Conservation (phyloP, 208 protist species). For the Endotrypanum monterogeii region DNA sequence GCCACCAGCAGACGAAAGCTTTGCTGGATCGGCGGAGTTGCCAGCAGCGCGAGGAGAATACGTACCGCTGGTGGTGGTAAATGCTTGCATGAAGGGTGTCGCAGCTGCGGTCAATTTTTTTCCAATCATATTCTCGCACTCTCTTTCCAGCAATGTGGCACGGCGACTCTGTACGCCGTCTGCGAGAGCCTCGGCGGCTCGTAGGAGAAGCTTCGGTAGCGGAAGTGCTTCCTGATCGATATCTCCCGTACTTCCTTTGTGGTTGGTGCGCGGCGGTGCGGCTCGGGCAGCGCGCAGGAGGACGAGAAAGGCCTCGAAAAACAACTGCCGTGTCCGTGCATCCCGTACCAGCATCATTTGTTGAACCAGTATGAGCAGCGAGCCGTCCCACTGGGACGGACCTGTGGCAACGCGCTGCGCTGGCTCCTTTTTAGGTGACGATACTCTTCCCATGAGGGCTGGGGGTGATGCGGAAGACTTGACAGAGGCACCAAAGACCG, state of each 20-base stretch:
- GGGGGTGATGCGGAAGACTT: neutral
- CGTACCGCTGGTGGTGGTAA: neutral
- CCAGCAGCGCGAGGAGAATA: neutral
- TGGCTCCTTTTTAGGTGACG: neutral
- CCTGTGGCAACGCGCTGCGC: neutral
- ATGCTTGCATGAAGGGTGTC: slow-evolving; percentile 1
- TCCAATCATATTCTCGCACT: slow-evolving; percentile 17
- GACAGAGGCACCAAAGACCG: too few relatives aligned
- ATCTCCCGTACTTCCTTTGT: neutral
- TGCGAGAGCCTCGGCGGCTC: slow-evolving; percentile 46
- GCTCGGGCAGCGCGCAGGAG: slow-evolving; percentile 70
- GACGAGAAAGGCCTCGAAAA: slow-evolving; percentile 57
- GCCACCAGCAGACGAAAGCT: neutral
- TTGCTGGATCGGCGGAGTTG: neutral
- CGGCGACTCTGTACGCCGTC: slow-evolving; percentile 18
- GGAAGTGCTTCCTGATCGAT: slow-evolving; percentile 27
- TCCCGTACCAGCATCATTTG: slow-evolving; percentile 64
- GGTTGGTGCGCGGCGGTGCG: slow-evolving; percentile 7
- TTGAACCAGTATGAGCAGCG: slow-evolving; percentile 39
- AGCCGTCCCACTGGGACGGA: slow-evolving; percentile 53
- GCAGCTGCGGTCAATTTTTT: slow-evolving; percentile 5
- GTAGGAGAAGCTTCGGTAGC: slow-evolving; percentile 48
- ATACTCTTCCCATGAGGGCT: neutral
- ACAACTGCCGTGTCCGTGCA: slow-evolving; percentile 37
- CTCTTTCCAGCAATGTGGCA: slow-evolving; percentile 10